A percentile compares a stretch with the other conserved stretches of the same genome.
These are phyloP conservation scores for Phaeophleospora eucalypticola DNA, from an alignment of 2,329 filamentous ascomycete genomes.

Conservation along the genomic window DNA sequence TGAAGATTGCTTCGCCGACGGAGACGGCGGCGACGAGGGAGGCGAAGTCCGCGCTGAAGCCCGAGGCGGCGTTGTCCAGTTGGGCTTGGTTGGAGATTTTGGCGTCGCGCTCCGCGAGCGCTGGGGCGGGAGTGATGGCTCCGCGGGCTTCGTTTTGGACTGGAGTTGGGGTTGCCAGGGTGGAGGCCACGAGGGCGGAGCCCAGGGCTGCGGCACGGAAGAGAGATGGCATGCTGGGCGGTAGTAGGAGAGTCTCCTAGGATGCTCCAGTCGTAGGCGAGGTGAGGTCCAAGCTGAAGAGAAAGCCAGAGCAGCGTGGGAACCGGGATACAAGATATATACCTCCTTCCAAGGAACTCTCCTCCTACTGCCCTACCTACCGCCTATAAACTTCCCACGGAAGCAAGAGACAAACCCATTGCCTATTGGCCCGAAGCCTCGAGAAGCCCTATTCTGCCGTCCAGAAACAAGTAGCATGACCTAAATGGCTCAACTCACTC, in stretches of 20 bases:
- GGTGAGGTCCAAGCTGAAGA: not conserved
- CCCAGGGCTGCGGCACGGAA: not conserved
- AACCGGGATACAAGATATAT: too few relatives aligned
- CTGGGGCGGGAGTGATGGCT: constrained; percentile 7
- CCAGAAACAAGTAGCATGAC: too few relatives aligned
- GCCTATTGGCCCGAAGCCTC: too few relatives aligned
- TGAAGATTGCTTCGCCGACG: constrained; percentile 21
- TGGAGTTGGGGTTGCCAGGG: constrained; percentile 17
- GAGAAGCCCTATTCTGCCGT: too few relatives aligned
- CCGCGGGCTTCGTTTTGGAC: constrained; percentile 13
- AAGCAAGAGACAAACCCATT: too few relatives aligned
- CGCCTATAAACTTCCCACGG: too few relatives aligned
- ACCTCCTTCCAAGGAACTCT: too few relatives aligned
- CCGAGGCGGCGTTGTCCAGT: constrained; percentile 14
- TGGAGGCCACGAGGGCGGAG: constrained; percentile 10
- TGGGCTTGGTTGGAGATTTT: constrained; percentile 17
- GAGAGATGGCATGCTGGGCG: not conserved
- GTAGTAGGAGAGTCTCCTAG: not conserved
- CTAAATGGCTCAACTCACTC: too few relatives aligned
- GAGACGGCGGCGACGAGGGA: constrained; percentile 16
- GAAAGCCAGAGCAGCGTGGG: too few relatives aligned
- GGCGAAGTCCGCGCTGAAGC: constrained; percentile 10
- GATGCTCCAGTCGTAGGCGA: not conserved
- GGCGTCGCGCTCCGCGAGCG: constrained; percentile 1
- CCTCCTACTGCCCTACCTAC: too few relatives aligned